Evolutionary conservation across 768 basidiomycete species (phyloP), one percentile per base, ranked within the genome.

Genomic region (Pluteus cervinus): DNA sequence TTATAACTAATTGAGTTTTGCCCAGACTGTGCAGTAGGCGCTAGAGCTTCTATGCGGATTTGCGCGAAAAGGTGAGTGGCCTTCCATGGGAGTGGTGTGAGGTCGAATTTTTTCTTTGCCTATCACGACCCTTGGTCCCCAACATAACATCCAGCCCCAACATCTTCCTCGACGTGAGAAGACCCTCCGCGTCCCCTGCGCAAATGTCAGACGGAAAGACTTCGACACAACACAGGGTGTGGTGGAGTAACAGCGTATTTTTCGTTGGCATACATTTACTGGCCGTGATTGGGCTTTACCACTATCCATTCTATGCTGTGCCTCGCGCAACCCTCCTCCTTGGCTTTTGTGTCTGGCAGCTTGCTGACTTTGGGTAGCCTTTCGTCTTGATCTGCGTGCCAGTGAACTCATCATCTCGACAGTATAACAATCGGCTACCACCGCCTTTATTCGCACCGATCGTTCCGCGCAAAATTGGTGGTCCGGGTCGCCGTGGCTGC

Each of bases 381-480:
- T 22, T 14, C 15, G 12, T 20, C 24, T 31, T 33, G 11, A 12
- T 11, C 39, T 20, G 7, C 14, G 25, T 37, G 33, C 29, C 24
- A 36, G 30, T 20, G 18, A 25, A 29, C n/a, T 24, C 22, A 41
- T 42, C 34, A 30, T 17, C 21, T 12, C 18, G 7, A n/a, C 40
- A 84, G 83, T 2, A 76, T 87, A 33, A 86, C 79, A 3, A 65
- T 83, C 46, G 85, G 85, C 1, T 87, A 87, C 53, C 85, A 87
- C 52, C 70, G 85, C 24, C 58, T 88, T n/a, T 86, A 81, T 57
- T 84, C 84, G 4, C 86, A 87, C 50, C 71, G 74, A 4, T 68
- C 83, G 2, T 86, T 84, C 55, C 68, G 69, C 14, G 84, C 84
- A 4, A 61, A 61, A 1, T 39, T 71, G 12, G 64, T 63, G 7